Percentiles rank a stretch among this genome's conserved stretches.
Evolutionary conservation across 1,284 basidiomycete genomes (phyloP).

Genomic region (Amylostereum chailletii): DNA sequence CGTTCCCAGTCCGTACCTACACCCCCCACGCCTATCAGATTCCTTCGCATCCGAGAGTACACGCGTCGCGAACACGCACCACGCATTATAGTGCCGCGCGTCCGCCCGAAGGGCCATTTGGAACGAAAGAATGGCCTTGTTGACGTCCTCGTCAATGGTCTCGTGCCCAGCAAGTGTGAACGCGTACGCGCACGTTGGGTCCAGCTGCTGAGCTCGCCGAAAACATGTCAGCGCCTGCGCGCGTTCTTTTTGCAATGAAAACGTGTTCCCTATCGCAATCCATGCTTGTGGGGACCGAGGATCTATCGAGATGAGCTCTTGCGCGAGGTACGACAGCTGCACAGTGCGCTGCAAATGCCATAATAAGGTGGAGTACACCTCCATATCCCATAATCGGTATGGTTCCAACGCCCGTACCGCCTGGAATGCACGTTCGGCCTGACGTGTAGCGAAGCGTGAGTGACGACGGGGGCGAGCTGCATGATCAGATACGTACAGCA

Average conservation of each 20-base stretch:
- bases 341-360: slow-evolving; percentile 85
- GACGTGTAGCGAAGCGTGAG: neutral
- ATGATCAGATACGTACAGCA: slow-evolving; percentile 48
- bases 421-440: slow-evolving; percentile 85
- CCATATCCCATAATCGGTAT: slow-evolving; percentile 84
- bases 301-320: slow-evolving; percentile 47
- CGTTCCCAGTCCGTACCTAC: slow-evolving; percentile 92
- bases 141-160: slow-evolving; percentile 87
- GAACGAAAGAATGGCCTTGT: slow-evolving; percentile 84
- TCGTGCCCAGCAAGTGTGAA: slow-evolving; percentile 94
- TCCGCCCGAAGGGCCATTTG: slow-evolving; percentile 83
- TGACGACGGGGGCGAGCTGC: neutral
- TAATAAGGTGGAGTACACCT: slow-evolving; percentile 86
- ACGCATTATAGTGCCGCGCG: slow-evolving; percentile 89
- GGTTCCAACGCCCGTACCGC: slow-evolving; percentile 75
- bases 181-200: slow-evolving; percentile 82
- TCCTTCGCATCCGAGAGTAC: neutral
- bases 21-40: slow-evolving; percentile 2
- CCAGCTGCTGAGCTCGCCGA: slow-evolving; percentile 77
- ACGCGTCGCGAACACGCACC: slow-evolving; percentile 40
- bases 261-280: slow-evolving; percentile 70
- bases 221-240: slow-evolving; percentile 89
- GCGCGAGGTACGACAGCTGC: slow-evolving; percentile 81
- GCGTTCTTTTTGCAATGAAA: slow-evolving; percentile 87
- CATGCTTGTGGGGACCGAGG: neutral